Evolutionary conservation across 208 protist genomes (phyloP).

Genomic region (Crithidia fasciculata): DNA sequence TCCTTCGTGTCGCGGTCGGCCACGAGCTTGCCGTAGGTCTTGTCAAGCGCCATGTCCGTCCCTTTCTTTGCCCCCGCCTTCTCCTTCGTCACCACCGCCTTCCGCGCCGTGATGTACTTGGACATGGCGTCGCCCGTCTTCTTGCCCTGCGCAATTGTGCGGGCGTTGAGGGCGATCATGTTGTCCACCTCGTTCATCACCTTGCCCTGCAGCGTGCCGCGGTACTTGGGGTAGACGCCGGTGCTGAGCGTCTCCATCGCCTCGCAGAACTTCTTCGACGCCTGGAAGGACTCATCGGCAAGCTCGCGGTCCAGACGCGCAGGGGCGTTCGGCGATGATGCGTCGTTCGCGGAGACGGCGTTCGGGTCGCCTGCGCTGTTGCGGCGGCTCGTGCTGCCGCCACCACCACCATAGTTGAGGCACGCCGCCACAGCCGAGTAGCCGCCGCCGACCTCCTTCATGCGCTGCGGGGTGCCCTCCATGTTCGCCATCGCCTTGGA

Average conservation of each 20-base stretch:
- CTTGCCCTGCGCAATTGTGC: slow-evolving; percentile 15
- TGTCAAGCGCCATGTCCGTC: slow-evolving; percentile 21
- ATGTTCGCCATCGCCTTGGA: slow-evolving; percentile 5
- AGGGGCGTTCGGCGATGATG: neutral
- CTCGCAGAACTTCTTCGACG: slow-evolving; percentile 24
- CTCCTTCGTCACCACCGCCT: slow-evolving; percentile 6
- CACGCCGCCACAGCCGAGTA: slow-evolving; percentile 31
- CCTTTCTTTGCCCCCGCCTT: slow-evolving; percentile 18
- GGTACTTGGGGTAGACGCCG: slow-evolving; percentile 12
- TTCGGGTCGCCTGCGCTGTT: neutral
- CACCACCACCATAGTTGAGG: slow-evolving; percentile 28
- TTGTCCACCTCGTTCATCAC: slow-evolving; percentile 16
- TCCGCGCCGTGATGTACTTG: neutral
- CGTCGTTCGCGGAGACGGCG: neutral
- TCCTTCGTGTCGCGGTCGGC: slow-evolving; percentile 18
- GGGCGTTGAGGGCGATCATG: neutral
- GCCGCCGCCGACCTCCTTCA: slow-evolving; percentile 26
- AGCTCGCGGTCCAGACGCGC: slow-evolving; percentile 23
- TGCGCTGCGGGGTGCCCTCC: slow-evolving; percentile 18
- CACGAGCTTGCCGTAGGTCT: slow-evolving; percentile 16
- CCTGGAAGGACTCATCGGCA: slow-evolving; percentile 13
- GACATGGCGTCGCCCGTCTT: slow-evolving; percentile 14
- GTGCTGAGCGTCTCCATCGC: slow-evolving; percentile 26
- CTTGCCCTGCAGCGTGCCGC: slow-evolving; percentile 8
- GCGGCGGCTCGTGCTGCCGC: slow-evolving; percentile 8